phyloP scores from a whole-genome alignment of 108 stramenopile species.

The Nitzschia inconspicua region DNA sequence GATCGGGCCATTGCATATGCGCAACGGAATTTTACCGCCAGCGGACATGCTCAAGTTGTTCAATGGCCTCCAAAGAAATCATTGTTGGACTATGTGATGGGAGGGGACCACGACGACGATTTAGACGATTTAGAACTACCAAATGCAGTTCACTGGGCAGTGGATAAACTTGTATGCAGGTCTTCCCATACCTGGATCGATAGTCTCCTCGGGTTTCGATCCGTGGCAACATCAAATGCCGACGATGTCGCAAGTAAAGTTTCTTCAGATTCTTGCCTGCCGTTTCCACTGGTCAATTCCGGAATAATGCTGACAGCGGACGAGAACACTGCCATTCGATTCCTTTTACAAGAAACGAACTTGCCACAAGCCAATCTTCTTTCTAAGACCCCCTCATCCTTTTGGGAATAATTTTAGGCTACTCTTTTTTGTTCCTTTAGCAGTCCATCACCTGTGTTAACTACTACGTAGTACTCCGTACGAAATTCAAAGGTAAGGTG shows the following conservation, averaged over 20 bases:
- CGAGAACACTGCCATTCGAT: constrained; percentile 36
- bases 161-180: neutral
- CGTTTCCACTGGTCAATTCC: constrained; percentile 16
- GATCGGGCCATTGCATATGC: constrained; percentile 67
- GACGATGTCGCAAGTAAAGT: neutral
- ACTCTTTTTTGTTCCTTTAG: too few relatives aligned
- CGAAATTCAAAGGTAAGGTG: too few relatives aligned
- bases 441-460: too few relatives aligned
- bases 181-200: neutral
- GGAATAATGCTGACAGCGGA: constrained; percentile 38
- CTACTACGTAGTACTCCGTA: too few relatives aligned
- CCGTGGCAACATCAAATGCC: neutral
- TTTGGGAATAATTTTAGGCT: constrained; percentile 11
- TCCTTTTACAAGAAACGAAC: constrained; percentile 19
- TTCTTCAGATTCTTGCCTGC: neutral
- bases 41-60: constrained; percentile 47
- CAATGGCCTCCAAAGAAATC: constrained; percentile 45
- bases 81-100: constrained; percentile 1
- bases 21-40: constrained; percentile 40
- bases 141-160: neutral
- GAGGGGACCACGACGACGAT: constrained; percentile 4
- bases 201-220: too few relatives aligned
- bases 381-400: neutral
- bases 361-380: neutral
- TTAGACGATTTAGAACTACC: constrained; percentile 16